phyloP scores from a whole-genome alignment of 2,329 filamentous ascomycete genomes.

The Aspergillus clavatus region DNA sequence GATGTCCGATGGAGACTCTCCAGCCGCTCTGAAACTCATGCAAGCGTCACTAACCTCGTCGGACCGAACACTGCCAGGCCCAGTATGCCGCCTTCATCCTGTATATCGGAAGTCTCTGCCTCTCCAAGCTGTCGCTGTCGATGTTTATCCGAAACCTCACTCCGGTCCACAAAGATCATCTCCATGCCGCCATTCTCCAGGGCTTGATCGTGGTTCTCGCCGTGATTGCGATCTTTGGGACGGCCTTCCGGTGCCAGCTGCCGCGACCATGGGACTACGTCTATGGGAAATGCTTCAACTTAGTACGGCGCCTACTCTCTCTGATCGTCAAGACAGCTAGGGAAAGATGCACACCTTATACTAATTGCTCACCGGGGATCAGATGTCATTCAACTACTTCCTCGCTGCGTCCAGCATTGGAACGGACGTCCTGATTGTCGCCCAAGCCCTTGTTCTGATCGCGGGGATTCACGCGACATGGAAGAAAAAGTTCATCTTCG shows the following conservation, averaged over 20 bases:
- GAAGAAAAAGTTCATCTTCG: slow-evolving; percentile 15
- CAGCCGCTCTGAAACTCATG: no score
- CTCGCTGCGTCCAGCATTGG: slow-evolving; percentile 16
- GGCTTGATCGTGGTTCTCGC: slow-evolving; percentile 11
- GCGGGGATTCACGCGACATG: slow-evolving; percentile 17
- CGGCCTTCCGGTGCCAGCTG: slow-evolving; percentile 17
- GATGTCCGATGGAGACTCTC: no score
- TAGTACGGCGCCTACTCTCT: slow-evolving; percentile 6
- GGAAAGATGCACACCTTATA: no score
- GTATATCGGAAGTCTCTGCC: slow-evolving; percentile 16
- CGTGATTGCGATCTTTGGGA: slow-evolving; percentile 13
- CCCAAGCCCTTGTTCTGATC: slow-evolving; percentile 19
- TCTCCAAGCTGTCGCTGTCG: slow-evolving; percentile 23
- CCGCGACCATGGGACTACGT: slow-evolving; percentile 17
- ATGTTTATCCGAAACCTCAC: slow-evolving; percentile 19
- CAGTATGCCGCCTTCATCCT: slow-evolving; percentile 19
- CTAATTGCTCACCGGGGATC: neutral
- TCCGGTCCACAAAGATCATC: slow-evolving; percentile 14
- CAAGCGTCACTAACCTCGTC: no score
- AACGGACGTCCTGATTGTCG: slow-evolving; percentile 18
- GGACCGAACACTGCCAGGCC: no score
- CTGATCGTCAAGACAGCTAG: no score
- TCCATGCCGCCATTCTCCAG: slow-evolving; percentile 11
- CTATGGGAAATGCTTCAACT: slow-evolving; percentile 16
- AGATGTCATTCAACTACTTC: slow-evolving; percentile 17